phyloP scores from a whole-genome alignment of 805 yeast species.

The Priceomyces haplophilus region DNA sequence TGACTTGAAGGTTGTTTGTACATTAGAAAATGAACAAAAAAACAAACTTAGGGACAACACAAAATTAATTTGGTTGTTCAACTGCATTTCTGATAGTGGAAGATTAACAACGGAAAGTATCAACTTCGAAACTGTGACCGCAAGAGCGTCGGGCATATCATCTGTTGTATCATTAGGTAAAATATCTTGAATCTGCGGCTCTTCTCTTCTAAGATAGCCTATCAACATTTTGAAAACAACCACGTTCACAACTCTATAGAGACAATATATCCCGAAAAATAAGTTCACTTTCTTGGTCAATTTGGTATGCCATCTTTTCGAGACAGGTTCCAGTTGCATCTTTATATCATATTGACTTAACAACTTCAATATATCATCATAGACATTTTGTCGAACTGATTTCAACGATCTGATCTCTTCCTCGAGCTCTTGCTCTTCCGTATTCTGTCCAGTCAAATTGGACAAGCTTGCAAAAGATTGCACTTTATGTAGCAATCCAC shows the following conservation, averaged over 20 bases:
- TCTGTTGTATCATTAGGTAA: conserved; percentile 26
- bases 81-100: conserved; percentile 35
- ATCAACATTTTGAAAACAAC: conserved; percentile 40
- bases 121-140: conserved; percentile 46
- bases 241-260: conserved; percentile 45
- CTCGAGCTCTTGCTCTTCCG: conserved; percentile 32
- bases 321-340: conserved; percentile 3
- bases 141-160: conserved; percentile 43
- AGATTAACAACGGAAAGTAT: conserved; percentile 24
- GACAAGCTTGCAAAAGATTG: conserved; percentile 40
- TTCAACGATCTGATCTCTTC: conserved; percentile 39
- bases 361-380: conserved; percentile 26
- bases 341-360: conserved; percentile 5
- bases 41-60: conserved; percentile 58
- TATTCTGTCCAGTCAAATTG: conserved; percentile 11
- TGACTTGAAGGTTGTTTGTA: conserved; percentile 56
- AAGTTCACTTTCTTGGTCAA: conserved; percentile 8
- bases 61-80: conserved; percentile 47
- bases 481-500: conserved; percentile 36
- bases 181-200: neutral
- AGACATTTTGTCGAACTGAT: conserved; percentile 27
- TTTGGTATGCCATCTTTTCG: neutral
- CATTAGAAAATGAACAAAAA: conserved; percentile 62
- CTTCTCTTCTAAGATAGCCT: conserved; percentile 11
- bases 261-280: conserved; percentile 46